Conservation (phyloP, 2,329 filamentous ascomycete species). For the Diaporthe citrichinensis region DNA sequence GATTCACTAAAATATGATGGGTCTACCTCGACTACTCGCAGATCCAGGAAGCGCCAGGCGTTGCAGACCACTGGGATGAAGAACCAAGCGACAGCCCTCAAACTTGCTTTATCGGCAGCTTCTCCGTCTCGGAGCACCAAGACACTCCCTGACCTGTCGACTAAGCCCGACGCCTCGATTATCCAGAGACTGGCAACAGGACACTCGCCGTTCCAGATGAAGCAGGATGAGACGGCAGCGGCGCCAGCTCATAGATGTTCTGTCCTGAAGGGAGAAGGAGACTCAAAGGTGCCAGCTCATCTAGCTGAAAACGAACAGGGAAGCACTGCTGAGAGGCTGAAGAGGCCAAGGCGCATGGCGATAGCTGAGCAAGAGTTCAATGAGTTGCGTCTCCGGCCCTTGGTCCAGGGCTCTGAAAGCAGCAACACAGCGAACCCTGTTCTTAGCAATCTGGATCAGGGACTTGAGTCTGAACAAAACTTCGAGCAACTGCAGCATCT, state of each 20-base stretch:
- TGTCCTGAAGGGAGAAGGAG: not conserved
- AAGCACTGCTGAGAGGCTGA: not conserved
- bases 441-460: not conserved
- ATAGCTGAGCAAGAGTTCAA: not conserved
- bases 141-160: not conserved
- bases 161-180: not conserved
- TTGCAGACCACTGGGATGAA: not conserved
- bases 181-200: not conserved
- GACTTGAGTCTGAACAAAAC: not conserved
- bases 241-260: not conserved
- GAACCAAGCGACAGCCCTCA: not conserved
- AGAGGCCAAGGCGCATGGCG: slow-evolving; percentile 13
- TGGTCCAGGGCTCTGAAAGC: not conserved
- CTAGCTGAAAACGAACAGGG: not conserved
- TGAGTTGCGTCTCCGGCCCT: not conserved
- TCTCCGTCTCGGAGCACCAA: not conserved
- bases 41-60: no score
- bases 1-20: not conserved
- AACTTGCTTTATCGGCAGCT: not conserved
- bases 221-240: not conserved
- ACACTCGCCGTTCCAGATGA: not conserved
- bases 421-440: not conserved
- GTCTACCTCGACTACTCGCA: not conserved
- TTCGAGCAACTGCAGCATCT: not conserved
- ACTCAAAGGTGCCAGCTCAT: not conserved